Percentiles rank a stretch among this genome's conserved stretches.
These are phyloP conservation scores for Chenopodium suecicum DNA, from an alignment of 148 eudicot genomes.

Conservation along the genomic window DNA sequence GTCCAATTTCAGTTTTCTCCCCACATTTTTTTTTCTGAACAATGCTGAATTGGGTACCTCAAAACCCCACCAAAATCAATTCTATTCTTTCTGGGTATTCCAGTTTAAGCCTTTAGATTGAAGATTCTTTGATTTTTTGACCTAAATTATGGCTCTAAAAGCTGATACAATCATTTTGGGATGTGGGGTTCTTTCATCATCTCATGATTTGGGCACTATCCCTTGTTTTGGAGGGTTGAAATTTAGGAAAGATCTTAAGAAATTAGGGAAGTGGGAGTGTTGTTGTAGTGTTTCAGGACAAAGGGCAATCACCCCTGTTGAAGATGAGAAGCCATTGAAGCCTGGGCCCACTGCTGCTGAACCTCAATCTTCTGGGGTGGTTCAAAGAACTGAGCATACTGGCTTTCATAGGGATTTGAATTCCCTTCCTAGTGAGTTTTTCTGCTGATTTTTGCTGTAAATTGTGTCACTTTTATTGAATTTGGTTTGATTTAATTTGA, in stretches of 20 bases:
- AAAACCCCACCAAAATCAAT: slow-evolving; percentile 23
- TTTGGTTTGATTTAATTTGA: background rate
- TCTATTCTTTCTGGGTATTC: slow-evolving; percentile 21
- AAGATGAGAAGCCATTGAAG: slow-evolving; percentile 43
- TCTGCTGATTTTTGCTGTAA: slow-evolving; percentile 5
- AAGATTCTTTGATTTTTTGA: background rate
- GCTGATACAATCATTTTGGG: slow-evolving; percentile 34
- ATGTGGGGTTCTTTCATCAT: slow-evolving; percentile 30
- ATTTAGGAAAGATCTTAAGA: slow-evolving; percentile 31
- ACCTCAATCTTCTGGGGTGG: slow-evolving; percentile 17
- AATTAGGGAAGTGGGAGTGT: slow-evolving; percentile 36
- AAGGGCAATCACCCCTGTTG: slow-evolving; percentile 38
- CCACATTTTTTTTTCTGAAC: slow-evolving; percentile 25
- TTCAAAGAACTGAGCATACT: slow-evolving; percentile 24
- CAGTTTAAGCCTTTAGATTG: slow-evolving; percentile 15
- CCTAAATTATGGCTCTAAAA: slow-evolving; percentile 41
- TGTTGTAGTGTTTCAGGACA: slow-evolving; percentile 30
- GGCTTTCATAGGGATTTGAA: slow-evolving; percentile 44
- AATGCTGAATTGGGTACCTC: slow-evolving; percentile 34
- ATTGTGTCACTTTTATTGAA: background rate
- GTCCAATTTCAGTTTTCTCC: slow-evolving; percentile 4
- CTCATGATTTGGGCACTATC: slow-evolving; percentile 36
- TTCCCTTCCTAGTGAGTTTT: slow-evolving; percentile 55
- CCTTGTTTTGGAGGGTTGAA: slow-evolving; percentile 22
- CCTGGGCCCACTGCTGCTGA: slow-evolving; percentile 15